Evolutionary conservation across 306 rosid genomes (phyloP).

Genomic region (Prunus davidiana): DNA sequence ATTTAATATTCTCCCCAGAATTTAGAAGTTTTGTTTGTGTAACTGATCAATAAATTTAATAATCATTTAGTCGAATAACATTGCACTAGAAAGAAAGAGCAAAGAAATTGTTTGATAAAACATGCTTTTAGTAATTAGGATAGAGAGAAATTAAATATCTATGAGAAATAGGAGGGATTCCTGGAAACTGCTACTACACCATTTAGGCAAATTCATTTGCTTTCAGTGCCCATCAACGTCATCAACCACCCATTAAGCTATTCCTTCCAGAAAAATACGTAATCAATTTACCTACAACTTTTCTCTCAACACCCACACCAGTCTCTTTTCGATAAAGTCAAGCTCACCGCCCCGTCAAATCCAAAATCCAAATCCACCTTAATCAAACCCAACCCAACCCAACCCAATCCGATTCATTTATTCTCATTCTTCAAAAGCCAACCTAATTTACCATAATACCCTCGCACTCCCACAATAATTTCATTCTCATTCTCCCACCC

Average conservation of each 20-base stretch:
- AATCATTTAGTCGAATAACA: too few species aligned
- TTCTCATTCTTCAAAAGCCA: not conserved
- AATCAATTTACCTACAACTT: slow-evolving; percentile 32
- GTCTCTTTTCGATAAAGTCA: not conserved
- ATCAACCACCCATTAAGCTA: not conserved
- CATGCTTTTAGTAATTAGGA: too few species aligned
- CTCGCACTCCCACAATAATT: slow-evolving; percentile 14
- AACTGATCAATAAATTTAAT: too few species aligned
- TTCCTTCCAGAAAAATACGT: not conserved
- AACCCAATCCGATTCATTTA: not conserved
- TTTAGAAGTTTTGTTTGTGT: too few species aligned
- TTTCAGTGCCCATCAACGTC: not conserved
- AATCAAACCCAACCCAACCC: not conserved
- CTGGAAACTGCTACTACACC: not conserved
- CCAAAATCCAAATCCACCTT: slow-evolving; percentile 6
- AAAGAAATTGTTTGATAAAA: too few species aligned
- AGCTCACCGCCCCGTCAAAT: slow-evolving; percentile 6
- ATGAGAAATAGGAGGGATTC: too few species aligned
- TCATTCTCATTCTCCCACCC: slow-evolving; percentile 19
- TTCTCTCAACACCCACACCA: not conserved
- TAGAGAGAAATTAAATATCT: too few species aligned
- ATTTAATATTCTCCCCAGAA: too few species aligned
- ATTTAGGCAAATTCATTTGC: not conserved
- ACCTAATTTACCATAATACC: slow-evolving; percentile 12
- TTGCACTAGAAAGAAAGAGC: too few species aligned